A percentile compares a stretch with the other conserved stretches of the same genome.
Evolutionary conservation across 352 stramenopile species (phyloP).

Genomic region (Pythium monospermum): DNA sequence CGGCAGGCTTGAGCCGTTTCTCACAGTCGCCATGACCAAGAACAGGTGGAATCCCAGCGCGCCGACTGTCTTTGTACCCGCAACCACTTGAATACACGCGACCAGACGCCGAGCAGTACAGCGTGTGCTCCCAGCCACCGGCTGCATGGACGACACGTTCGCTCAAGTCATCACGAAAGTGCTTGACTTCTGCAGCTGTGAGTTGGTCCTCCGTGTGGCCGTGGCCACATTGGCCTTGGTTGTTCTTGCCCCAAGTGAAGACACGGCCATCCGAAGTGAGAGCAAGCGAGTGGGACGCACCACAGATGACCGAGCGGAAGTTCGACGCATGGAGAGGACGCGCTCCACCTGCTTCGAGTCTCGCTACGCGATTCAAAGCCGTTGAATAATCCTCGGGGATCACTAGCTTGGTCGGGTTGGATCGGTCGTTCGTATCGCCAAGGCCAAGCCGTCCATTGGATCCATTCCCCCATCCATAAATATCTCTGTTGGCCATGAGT

Average conservation of each 20-base stretch:
- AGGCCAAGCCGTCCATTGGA: conserved; percentile 79
- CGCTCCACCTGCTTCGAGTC: not conserved
- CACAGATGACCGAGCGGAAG: conserved; percentile 44
- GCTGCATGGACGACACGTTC: conserved; percentile 47
- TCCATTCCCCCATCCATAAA: conserved; percentile 84
- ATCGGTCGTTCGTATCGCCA: conserved; percentile 71
- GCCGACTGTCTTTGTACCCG: conserved; percentile 81
- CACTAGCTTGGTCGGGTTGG: conserved; percentile 33
- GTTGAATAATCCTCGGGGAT: conserved; percentile 20
- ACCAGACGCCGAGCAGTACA: conserved; percentile 62
- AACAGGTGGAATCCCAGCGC: conserved; percentile 75
- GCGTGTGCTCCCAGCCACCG: conserved; percentile 78
- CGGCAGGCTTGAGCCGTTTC: conserved; percentile 48
- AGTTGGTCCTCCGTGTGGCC: conserved; percentile 73
- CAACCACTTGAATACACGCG: conserved; percentile 72
- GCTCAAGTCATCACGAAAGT: conserved; percentile 44
- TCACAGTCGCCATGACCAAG: conserved; percentile 71
- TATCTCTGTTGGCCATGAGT: conserved; percentile 48
- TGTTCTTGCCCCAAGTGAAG: conserved; percentile 83
- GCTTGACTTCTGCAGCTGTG: conserved; percentile 43
- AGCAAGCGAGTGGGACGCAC: conserved; percentile 72
- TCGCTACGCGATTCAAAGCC: too few species aligned
- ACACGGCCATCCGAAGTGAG: conserved; percentile 45
- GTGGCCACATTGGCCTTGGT: conserved; percentile 80
- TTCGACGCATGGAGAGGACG: not conserved